Evolutionary conservation across 495 filamentous ascomycete genomes (phyloP).

Genomic region (Penicillium argentinense): DNA sequence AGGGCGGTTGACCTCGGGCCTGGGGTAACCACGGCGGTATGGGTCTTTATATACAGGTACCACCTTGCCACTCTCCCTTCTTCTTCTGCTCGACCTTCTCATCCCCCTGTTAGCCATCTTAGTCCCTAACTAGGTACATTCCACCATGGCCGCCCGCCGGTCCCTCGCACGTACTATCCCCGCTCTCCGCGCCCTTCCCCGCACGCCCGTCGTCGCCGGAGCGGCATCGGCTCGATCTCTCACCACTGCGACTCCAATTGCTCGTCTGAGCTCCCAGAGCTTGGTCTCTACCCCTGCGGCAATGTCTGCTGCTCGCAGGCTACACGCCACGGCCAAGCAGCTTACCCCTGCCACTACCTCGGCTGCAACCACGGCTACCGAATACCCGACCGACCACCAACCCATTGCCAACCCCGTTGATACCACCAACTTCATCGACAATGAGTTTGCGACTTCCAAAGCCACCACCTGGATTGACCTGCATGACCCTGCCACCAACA

Average conservation of each 20-base stretch:
- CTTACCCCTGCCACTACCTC: slow-evolving; percentile 54
- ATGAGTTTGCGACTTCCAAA: slow-evolving; percentile 76
- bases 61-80: slow-evolving; percentile 1
- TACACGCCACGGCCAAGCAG: slow-evolving; percentile 64
- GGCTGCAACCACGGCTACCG: slow-evolving; percentile 59
- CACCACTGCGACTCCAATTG: slow-evolving; percentile 24
- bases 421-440: slow-evolving; percentile 91
- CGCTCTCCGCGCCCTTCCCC: slow-evolving; percentile 48
- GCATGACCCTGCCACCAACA: slow-evolving; percentile 94
- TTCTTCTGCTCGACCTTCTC: not conserved
- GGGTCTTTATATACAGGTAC: slow-evolving; percentile 10
- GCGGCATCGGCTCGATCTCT: slow-evolving; percentile 30
- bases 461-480: slow-evolving; percentile 86
- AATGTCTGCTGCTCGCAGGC: slow-evolving; percentile 31
- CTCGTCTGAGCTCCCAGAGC: slow-evolving; percentile 18
- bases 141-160: slow-evolving; percentile 47
- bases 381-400: slow-evolving; percentile 81
- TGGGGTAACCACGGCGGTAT: slow-evolving; percentile 21
- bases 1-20: slow-evolving; percentile 28
- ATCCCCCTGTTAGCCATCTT: not conserved
- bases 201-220: slow-evolving; percentile 35
- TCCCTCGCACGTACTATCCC: slow-evolving; percentile 43
- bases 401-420: slow-evolving; percentile 71
- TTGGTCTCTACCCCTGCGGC: slow-evolving; percentile 18
- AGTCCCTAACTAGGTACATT: not conserved